Evolutionary conservation across 2,329 filamentous ascomycete species (phyloP).

Genomic region (Sporothrix brunneoviolacea): DNA sequence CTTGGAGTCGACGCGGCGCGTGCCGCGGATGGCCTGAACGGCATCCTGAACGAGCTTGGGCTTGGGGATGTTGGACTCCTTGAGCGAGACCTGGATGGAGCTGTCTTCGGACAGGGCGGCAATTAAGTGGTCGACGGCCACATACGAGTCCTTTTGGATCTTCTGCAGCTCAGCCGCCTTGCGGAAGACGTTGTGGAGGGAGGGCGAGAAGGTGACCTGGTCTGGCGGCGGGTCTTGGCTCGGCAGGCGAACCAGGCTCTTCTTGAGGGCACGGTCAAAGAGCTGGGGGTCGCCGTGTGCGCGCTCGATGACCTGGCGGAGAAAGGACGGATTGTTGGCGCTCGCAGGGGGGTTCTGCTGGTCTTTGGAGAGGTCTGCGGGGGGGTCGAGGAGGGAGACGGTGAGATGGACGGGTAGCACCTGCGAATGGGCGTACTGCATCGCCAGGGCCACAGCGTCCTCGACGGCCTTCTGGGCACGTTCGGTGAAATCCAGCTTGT

Average conservation of each 20-base stretch:
- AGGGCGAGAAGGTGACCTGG: slow-evolving; percentile 71
- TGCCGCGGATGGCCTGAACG: slow-evolving; percentile 87
- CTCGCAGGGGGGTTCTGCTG: slow-evolving; percentile 68
- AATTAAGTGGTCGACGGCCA: slow-evolving; percentile 93
- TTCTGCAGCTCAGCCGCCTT: slow-evolving; percentile 86
- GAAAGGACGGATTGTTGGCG: slow-evolving; percentile 60
- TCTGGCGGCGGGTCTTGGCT: slow-evolving; percentile 95
- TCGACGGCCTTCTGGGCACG: slow-evolving; percentile 82
- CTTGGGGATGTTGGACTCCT: slow-evolving; percentile 87
- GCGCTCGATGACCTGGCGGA: slow-evolving; percentile 89
- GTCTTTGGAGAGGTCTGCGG: slow-evolving; percentile 70
- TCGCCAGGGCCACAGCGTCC: slow-evolving; percentile 79
- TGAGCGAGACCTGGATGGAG: slow-evolving; percentile 64
- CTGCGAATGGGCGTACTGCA: slow-evolving; percentile 87
- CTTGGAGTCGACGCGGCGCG: slow-evolving; percentile 89
- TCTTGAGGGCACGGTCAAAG: slow-evolving; percentile 86
- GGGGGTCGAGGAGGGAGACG: slow-evolving; percentile 70
- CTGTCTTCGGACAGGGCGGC: slow-evolving; percentile 74
- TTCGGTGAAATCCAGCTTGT: slow-evolving; percentile 88
- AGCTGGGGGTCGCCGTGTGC: slow-evolving; percentile 88
- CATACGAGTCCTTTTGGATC: slow-evolving; percentile 93
- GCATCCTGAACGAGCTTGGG: slow-evolving; percentile 83
- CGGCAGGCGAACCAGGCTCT: slow-evolving; percentile 79
- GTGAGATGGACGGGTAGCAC: slow-evolving; percentile 86
- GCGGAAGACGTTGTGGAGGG: slow-evolving; percentile 74